Evolutionary conservation across 148 eudicot species (phyloP), one percentile per base, ranked within the genome.

Genomic region (Persicaria tinctoria): DNA sequence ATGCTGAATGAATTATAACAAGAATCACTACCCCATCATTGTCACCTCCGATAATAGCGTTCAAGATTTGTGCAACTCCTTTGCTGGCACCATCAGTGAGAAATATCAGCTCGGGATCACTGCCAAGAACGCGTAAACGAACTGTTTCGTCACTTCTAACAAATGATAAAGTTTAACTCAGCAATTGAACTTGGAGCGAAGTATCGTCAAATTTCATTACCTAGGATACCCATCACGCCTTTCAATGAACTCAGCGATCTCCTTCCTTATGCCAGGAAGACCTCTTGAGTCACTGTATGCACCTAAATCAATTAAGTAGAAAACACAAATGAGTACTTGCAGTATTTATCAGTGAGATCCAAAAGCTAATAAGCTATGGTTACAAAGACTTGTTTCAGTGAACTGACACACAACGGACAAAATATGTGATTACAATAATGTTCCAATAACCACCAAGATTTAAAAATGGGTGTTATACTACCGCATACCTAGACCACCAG

Each of bases 231-330:
- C 97, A 85, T 95, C 99, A 53, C 99, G 89, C 83, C 89, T 89
- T 86, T 49, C 90, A 79, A 95, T 95, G 79, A 95, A 95, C 72
- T 95, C 97, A 16, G 97, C 94, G 51, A 89, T 85, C 81, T 95
- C 99, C 83, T 90, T 85, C 84, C 99, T 89, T 74, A 95, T 74
- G 56, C 97, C 99, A 78, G 94, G 92, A 80, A 92, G 76, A 51
- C 99, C 99, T 81, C 99, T 90, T 69, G 99, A 92, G 83, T 95
- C 99, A 83, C 99, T 95, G 83, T 95, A 95, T 46, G 99, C 99
- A 80, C 99, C 99, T 95, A 78, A 74, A 59, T 54, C 47, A 79
- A 75, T 50, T 23, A 70, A 74, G 8, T 47, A 57, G 57, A 70
- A 20, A 53, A 50, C 45, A 77, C 4, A 80, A 59, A 18, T 41